Conservation (phyloP, 345 rosid species). For the Eucalyptus tenuipes region DNA sequence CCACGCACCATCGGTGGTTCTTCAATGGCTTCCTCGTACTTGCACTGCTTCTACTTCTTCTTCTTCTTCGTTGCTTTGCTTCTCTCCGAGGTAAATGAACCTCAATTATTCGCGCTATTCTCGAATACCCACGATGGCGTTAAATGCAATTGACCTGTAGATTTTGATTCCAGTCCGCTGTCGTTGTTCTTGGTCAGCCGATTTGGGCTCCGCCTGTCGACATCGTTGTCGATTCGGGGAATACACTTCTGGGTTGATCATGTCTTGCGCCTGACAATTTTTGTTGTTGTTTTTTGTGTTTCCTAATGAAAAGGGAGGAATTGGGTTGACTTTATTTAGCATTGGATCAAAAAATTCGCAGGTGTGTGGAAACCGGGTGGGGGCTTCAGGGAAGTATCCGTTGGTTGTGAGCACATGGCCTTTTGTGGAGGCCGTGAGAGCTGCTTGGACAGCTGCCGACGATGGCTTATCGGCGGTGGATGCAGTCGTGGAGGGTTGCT, state of each 20-base stretch:
- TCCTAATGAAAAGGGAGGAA: neutral
- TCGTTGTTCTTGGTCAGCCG: neutral
- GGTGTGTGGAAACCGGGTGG: conserved; percentile 21
- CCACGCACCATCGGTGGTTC: neutral
- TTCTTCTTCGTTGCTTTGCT: neutral
- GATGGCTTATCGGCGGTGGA: conserved; percentile 60
- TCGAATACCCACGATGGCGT: neutral
- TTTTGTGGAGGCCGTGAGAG: conserved; percentile 73
- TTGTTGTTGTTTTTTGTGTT: neutral
- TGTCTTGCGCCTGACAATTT: neutral
- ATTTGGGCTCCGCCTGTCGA: neutral
- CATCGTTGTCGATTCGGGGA: neutral
- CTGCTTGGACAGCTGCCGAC: conserved; percentile 70
- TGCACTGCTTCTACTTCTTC: neutral
- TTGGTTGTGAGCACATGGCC: conserved; percentile 93
- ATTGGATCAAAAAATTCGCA: neutral
- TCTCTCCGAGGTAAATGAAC: neutral
- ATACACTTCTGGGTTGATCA: neutral
- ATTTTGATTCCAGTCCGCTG: neutral
- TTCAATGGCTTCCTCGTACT: neutral
- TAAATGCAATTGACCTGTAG: neutral
- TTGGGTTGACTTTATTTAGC: neutral
- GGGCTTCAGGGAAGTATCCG: conserved; percentile 32
- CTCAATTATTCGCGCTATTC: neutral
- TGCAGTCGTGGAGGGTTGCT: conserved; percentile 92